Evolutionary conservation across 139 green algal genomes (phyloP).

Genomic region (Parachlorella kessleri): DNA sequence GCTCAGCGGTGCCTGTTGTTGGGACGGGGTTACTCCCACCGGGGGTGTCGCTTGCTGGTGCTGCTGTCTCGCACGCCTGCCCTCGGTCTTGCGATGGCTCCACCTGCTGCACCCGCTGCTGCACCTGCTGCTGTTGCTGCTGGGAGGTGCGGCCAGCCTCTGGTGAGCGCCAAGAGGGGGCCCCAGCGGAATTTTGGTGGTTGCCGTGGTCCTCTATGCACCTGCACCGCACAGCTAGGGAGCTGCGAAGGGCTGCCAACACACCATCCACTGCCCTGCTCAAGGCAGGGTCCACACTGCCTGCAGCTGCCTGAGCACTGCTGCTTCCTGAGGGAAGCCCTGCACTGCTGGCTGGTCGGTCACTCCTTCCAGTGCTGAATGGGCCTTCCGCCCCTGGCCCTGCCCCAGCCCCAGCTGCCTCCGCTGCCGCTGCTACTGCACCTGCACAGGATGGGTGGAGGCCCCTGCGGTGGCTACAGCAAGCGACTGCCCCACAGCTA

Average conservation of each 20-base stretch:
- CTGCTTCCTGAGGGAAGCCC: background rate
- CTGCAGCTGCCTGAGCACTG: background rate
- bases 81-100: too few species aligned
- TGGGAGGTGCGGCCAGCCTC: background rate
- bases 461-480: too few species aligned
- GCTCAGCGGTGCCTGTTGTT: too few species aligned
- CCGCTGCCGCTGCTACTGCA: background rate
- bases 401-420: background rate
- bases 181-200: too few species aligned
- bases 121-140: background rate
- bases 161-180: too few species aligned
- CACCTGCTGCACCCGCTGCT: background rate
- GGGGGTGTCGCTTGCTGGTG: too few species aligned
- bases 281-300: background rate
- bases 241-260: slow-evolving; percentile 38
- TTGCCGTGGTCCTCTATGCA: too few species aligned
- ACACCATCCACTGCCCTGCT: slow-evolving; percentile 10
- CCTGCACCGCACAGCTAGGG: slow-evolving; percentile 50
- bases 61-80: too few species aligned
- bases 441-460: background rate
- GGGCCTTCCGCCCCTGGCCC: background rate
- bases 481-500: too few species aligned
- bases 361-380: background rate
- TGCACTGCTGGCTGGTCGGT: background rate
- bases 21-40: too few species aligned